A percentile compares a stretch with the other conserved stretches of the same genome.
These are phyloP conservation scores for Huiozyma naganishii DNA, from an alignment of 805 yeast genomes.

Conservation along the genomic window DNA sequence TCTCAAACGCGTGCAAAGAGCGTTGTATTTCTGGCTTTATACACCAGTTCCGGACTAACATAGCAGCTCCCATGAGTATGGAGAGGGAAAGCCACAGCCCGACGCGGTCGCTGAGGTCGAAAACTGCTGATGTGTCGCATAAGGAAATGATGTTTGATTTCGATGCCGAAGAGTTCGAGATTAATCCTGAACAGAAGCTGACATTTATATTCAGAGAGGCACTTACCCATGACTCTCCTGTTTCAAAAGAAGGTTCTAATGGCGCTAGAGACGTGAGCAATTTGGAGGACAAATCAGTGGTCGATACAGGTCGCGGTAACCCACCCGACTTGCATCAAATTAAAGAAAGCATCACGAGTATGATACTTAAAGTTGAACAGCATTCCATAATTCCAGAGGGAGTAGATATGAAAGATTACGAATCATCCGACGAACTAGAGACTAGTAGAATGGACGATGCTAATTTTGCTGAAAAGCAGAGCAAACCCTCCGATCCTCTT, in stretches of 20 bases:
- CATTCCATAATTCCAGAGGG: background rate
- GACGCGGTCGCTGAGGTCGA: conserved; percentile 10
- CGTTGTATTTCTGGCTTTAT: too few species aligned
- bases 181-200: conserved; percentile 11
- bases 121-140: conserved; percentile 4
- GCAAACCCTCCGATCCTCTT: conserved; percentile 34
- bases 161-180: conserved; percentile 22
- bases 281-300: background rate
- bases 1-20: too few species aligned
- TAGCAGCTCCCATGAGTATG: too few species aligned
- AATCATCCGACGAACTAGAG: too few species aligned
- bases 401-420: too few species aligned
- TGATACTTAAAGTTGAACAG: background rate
- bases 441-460: too few species aligned
- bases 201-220: background rate
- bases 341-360: background rate
- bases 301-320: too few species aligned
- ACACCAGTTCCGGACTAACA: too few species aligned
- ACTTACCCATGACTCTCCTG: too few species aligned
- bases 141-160: conserved; percentile 28
- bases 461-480: background rate
- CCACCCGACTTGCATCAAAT: background rate
- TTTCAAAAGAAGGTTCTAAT: background rate
- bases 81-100: too few species aligned
- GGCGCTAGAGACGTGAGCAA: background rate